phyloP scores from a whole-genome alignment of 225 moss, liverwort and hornwort genomes.

The Ulota crispa region DNA sequence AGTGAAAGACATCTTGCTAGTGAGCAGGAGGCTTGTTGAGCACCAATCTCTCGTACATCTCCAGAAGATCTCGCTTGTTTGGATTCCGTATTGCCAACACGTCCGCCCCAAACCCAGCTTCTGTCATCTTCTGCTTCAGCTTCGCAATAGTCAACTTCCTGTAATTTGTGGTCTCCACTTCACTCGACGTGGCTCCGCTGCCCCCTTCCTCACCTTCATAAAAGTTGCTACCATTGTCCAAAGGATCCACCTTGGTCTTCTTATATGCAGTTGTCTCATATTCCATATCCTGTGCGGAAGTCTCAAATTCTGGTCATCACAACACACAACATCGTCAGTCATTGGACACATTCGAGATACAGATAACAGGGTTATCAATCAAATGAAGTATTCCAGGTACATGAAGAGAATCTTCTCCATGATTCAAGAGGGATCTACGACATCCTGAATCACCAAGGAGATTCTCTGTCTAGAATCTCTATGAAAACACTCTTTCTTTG shows the following conservation, averaged over 20 bases:
- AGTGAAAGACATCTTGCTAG: background rate
- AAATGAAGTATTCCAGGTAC: background rate
- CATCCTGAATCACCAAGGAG: background rate
- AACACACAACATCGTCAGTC: background rate
- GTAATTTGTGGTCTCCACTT: slow-evolving; percentile 44
- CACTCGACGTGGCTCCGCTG: slow-evolving; percentile 35
- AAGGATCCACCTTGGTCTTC: slow-evolving; percentile 47
- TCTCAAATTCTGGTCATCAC: slow-evolving; percentile 43
- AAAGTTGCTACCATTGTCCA: slow-evolving; percentile 68
- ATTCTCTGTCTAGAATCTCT: background rate
- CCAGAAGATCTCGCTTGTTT: slow-evolving; percentile 65
- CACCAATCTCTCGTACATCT: slow-evolving; percentile 62
- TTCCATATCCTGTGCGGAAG: slow-evolving; percentile 68
- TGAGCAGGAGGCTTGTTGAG: slow-evolving; percentile 33
- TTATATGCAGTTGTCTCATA: slow-evolving; percentile 50
- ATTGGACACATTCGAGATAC: background rate
- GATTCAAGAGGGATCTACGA: background rate
- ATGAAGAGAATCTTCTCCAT: background rate
- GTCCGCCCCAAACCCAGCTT: slow-evolving; percentile 73
- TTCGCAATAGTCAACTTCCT: slow-evolving; percentile 64
- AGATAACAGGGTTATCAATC: background rate
- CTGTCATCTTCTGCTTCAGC: slow-evolving; percentile 74
- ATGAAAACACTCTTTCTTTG: background rate
- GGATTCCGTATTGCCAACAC: slow-evolving; percentile 64
- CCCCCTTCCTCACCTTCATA: slow-evolving; percentile 42